Evolutionary conservation across 257 asterid species (phyloP), one percentile per base, ranked within the genome.

Genomic region (Euphrasia confusa): DNA sequence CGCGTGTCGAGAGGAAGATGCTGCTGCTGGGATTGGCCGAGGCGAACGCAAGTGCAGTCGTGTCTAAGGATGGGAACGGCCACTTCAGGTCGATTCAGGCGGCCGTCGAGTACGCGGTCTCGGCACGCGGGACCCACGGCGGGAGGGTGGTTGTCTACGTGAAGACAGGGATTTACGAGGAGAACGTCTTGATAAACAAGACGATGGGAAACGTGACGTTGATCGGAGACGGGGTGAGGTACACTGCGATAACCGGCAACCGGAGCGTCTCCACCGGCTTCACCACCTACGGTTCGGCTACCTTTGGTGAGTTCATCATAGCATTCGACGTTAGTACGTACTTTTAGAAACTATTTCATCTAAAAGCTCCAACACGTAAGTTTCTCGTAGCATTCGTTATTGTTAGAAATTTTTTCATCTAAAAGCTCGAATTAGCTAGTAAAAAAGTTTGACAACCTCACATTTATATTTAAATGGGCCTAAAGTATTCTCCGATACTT

Each of bases 221-320:
- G 72, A 67, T 87, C 10, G 97, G 97, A 1, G 97, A 87, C 33
- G 97, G 97, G 1, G 62, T 80, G 66, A 75, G 73, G 64, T 49
- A 75, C 8, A 90, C 97, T 0, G 64, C 83, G 1, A 87, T 90
- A 66, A 83, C 93, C 6, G 87, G 89, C 26, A 78, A 76, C 63
- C 83, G 90, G 47, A 90, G 95, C 60, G 85, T 71, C 39, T 57
- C 83, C 7, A 72, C 60, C 1, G 95, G 96, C 6, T 90, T 61
- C 76, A 87, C 93, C 0, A 90, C 97, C 1, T 90, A 81, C 63
- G 81, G 96, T 71, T 72, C 82, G 50, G 96, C 97, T 15, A 87
- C 97, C 32, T 72, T 87, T 52, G 97, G 97, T 87, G 70, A 68
- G n/a, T n/a, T n/a, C n/a, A n/a, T n/a, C n/a, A n/a, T n/a, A n/a